Conservation (phyloP, 768 basidiomycete species). For the Russula olivacea region DNA sequence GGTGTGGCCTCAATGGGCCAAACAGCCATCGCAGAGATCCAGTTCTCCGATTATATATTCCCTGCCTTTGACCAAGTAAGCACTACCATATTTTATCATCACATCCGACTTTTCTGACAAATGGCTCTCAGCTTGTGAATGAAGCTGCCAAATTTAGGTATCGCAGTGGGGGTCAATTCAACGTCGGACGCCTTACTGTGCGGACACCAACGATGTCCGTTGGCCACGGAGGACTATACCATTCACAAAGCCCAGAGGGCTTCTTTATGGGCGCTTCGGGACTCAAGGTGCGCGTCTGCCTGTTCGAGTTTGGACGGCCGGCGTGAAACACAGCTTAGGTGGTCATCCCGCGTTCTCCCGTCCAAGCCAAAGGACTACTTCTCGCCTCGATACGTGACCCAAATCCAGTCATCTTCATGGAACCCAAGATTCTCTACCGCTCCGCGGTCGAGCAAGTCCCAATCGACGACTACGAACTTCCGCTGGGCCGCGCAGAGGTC, state of each 20-base stretch:
- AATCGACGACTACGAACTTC: constrained; percentile 78
- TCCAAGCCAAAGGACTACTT: constrained; percentile 92
- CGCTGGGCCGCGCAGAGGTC: constrained; percentile 74
- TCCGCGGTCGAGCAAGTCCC: constrained; percentile 94
- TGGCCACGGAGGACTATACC: constrained; percentile 86
- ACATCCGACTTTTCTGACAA: background rate
- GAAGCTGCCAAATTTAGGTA: constrained; percentile 93
- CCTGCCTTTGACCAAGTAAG: constrained; percentile 90
- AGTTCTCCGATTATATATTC: constrained; percentile 86
- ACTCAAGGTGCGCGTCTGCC: constrained; percentile 53
- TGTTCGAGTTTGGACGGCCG: background rate
- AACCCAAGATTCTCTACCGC: constrained; percentile 89
- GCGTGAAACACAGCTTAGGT: constrained; percentile 35
- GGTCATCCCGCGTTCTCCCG: constrained; percentile 90
- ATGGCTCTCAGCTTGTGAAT: constrained; percentile 64
- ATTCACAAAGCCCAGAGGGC: constrained; percentile 92
- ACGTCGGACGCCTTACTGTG: constrained; percentile 77
- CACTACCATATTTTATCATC: background rate
- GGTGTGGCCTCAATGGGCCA: constrained; percentile 91
- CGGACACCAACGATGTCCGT: constrained; percentile 89
- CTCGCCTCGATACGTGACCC: constrained; percentile 85
- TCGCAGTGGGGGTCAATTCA: constrained; percentile 78
- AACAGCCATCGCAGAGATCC: constrained; percentile 91
- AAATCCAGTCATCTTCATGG: constrained; percentile 93
- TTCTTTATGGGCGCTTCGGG: constrained; percentile 91